phyloP scores from a whole-genome alignment of 2,329 filamentous ascomycete genomes.

The Cercospora beticola region DNA sequence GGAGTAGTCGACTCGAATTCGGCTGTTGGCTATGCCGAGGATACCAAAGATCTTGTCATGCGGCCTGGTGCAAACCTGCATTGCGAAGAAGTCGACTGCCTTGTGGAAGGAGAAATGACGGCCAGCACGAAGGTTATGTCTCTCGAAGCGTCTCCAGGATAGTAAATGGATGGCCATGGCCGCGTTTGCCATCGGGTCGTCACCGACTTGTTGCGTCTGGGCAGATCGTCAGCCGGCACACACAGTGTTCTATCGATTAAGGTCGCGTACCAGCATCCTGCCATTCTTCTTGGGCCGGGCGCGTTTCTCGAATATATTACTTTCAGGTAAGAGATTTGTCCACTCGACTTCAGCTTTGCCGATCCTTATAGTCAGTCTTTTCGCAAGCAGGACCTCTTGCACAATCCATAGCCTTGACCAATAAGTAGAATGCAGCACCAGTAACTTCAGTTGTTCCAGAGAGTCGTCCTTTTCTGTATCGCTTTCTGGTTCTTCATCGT shows the following conservation, averaged over 20 bases:
- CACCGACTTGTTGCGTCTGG: background rate
- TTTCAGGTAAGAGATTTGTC: background rate
- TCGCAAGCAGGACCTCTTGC: background rate
- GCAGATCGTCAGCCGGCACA: background rate
- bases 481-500: background rate
- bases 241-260: background rate
- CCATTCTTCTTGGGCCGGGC: background rate
- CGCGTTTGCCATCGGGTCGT: background rate
- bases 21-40: background rate
- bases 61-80: background rate
- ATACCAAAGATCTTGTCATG: background rate
- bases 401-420: background rate
- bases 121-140: background rate
- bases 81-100: background rate
- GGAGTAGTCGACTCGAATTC: background rate
- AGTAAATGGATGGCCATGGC: background rate
- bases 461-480: background rate
- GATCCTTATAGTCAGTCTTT: background rate
- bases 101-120: background rate
- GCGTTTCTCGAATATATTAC: background rate
- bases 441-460: background rate
- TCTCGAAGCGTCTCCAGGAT: background rate
- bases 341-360: background rate
- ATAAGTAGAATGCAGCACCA: background rate
- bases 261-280: background rate